Base-by-base conservation (phyloP, 371 early-diverging fungal genomes). In the Rhizopus arrhizus region DNA sequence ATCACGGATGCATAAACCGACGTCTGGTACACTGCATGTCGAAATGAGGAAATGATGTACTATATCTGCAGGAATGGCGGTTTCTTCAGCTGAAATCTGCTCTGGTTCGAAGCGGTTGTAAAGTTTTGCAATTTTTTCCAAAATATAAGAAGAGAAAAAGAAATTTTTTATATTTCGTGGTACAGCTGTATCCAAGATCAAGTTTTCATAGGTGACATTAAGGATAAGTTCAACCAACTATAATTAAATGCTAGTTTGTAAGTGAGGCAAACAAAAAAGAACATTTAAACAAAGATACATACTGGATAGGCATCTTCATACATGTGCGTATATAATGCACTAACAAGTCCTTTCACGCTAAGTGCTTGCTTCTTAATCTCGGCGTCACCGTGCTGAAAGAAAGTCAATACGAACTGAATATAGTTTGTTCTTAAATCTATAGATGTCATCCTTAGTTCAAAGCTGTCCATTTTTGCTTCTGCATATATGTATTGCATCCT, bases 1-100 rank as follows among this genome's bases (percentile, higher is more conserved):
- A 58, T 90, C 91, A 22, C 77, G 78, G 51, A 84, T 87, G 56
- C 94, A 95, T 3, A 93, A 73, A 32, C 92, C 94, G 11, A 79
- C 72, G 6, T 91, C 91, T 8, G 92, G 91, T 0, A 74, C 81
- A 31, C 87, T 88, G 58, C 92, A 92, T 2, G 92, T 70, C 12
- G 89, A 80, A 40, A 87, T 65, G 40, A 95, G 74, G 65, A 93
- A 95, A 28, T 78, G 70, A 59, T 92, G 91, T 0, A 80, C 85
- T 5, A 88, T 12, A 49, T 86, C 81, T 0, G 91, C 88, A 12
- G 86, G 80, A 31, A 86, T 76, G 9, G 78, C 73, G 0, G 78
- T 70, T 22, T 75, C 70, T 35, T 48, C 68, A 28, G 65, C 62
- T 2, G 54, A 45, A 2, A 72, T 72, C 3, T 61, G 59, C 13